Percentiles rank a stretch among this genome's conserved stretches.
phyloP scores from a whole-genome alignment of 2,329 filamentous ascomycete species.

The Colletotrichum horii region DNA sequence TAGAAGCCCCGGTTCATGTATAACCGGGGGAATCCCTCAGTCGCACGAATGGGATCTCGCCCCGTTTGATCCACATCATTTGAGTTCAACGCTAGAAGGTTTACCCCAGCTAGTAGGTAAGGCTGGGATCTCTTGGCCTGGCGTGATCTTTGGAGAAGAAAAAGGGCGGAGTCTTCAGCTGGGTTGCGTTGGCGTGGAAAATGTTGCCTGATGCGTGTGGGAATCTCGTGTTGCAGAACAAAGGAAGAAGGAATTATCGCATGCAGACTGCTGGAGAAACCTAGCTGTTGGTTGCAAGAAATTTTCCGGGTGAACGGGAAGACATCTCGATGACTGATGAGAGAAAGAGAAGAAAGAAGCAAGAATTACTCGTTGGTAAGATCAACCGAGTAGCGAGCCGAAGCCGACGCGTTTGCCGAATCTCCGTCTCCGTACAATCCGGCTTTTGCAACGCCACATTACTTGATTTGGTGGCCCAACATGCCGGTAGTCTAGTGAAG shows the following conservation, averaged over 20 bases:
- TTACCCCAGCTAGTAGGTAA: not conserved
- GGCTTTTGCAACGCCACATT: not conserved
- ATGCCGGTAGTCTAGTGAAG: not conserved
- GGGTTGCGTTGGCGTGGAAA: not conserved
- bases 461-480: not conserved
- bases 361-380: not conserved
- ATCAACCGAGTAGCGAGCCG: not conserved
- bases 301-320: not conserved
- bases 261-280: not conserved
- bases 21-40: not conserved
- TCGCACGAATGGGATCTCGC: constrained; percentile 6
- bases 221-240: not conserved
- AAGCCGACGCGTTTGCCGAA: not conserved
- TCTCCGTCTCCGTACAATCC: not conserved
- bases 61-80: not conserved
- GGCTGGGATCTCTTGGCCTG: not conserved
- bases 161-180: not conserved
- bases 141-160: not conserved
- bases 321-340: not conserved
- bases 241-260: not conserved
- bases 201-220: not conserved
- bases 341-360: not conserved
- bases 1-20: not conserved
- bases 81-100: not conserved
- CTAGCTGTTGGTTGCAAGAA: not conserved